Evolutionary conservation across 306 rosid species (phyloP).

Genomic region (Ormosia semicastrata): DNA sequence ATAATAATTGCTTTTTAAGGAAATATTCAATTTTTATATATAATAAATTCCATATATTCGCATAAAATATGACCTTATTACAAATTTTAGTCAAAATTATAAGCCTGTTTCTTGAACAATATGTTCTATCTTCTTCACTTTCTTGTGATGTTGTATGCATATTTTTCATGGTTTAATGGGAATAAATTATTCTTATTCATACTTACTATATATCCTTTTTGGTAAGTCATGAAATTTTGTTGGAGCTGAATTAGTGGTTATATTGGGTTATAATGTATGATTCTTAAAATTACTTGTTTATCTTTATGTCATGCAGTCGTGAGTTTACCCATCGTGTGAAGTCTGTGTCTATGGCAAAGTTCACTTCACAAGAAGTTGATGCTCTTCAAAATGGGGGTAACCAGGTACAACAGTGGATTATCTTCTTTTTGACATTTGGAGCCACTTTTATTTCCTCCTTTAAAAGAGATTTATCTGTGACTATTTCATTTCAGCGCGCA

Average conservation of each 20-base stretch:
- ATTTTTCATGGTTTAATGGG: neutral
- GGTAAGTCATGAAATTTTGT: neutral
- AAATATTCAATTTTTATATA: neutral
- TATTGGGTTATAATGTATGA: neutral
- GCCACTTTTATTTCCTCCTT: conserved; percentile 14
- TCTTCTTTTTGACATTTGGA: neutral
- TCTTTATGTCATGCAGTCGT: conserved; percentile 52
- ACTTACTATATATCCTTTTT: neutral
- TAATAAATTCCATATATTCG: neutral
- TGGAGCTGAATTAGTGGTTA: neutral
- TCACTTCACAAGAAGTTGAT: conserved; percentile 80
- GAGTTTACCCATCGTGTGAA: conserved; percentile 93
- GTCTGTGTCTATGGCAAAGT: conserved; percentile 87
- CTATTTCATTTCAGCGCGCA: conserved; percentile 56
- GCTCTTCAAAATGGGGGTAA: conserved; percentile 84
- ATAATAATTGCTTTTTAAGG: neutral
- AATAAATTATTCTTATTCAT: neutral
- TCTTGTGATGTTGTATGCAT: neutral
- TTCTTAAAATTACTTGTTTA: neutral
- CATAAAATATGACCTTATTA: neutral
- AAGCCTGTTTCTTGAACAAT: neutral
- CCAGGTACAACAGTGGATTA: conserved; percentile 52
- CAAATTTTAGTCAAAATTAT: neutral
- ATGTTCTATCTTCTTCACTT: neutral
- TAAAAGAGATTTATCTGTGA: neutral